Evolutionary conservation across 108 stramenopile species (phyloP).

Genomic region (Cyclotella baltica): DNA sequence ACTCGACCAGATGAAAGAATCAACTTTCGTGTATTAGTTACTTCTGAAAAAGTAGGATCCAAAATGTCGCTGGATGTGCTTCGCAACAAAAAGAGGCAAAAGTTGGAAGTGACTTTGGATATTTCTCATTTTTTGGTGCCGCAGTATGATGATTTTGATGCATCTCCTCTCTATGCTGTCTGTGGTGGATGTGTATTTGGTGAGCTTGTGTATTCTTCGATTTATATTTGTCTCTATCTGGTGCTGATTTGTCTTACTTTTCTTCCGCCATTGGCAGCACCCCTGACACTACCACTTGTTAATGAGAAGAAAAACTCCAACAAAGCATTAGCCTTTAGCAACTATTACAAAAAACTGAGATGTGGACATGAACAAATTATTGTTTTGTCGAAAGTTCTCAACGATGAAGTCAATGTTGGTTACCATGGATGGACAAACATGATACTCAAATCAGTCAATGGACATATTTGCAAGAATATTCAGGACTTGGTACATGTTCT

Average conservation of each 20-base stretch:
- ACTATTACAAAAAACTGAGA: slow-evolving; percentile 31
- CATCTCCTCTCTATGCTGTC: slow-evolving; percentile 47
- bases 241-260: background rate
- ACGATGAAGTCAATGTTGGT: slow-evolving; percentile 54
- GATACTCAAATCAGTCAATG: slow-evolving; percentile 53
- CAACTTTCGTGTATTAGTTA: slow-evolving; percentile 41
- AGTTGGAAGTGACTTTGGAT: slow-evolving; percentile 23
- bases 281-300: slow-evolving; percentile 46
- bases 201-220: background rate
- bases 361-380: slow-evolving; percentile 48
- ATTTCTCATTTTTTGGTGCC: slow-evolving; percentile 44
- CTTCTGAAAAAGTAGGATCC: slow-evolving; percentile 41
- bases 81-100: slow-evolving; percentile 26
- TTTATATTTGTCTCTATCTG: background rate
- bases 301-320: slow-evolving; percentile 40
- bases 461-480: slow-evolving; percentile 44
- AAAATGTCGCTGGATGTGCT: slow-evolving; percentile 38
- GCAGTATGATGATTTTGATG: slow-evolving; percentile 55
- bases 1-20: slow-evolving; percentile 57
- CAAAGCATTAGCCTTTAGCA: slow-evolving; percentile 25
- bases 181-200: slow-evolving; percentile 55
- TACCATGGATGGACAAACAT: slow-evolving; percentile 49
- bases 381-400: slow-evolving; percentile 49
- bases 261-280: slow-evolving; percentile 11
- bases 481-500: slow-evolving; percentile 48